Conservation (phyloP, 2,329 filamentous ascomycete genomes). For the Delphinella strobiligena region DNA sequence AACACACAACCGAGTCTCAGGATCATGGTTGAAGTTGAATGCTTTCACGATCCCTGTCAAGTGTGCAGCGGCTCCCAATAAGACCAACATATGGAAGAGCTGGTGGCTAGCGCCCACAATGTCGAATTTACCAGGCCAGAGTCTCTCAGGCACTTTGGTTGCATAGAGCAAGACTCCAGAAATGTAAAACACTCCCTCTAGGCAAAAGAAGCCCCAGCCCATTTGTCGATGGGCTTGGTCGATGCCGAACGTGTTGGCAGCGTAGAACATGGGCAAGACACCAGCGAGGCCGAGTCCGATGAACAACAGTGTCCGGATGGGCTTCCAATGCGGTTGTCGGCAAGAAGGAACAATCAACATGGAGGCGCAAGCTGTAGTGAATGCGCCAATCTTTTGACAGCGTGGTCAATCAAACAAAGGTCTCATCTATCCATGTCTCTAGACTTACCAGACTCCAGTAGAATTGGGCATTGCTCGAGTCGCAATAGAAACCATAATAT, state of each 20-base stretch:
- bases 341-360: slow-evolving; percentile 27
- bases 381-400: slow-evolving; percentile 11
- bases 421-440: no score
- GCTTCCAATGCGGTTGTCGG: slow-evolving; percentile 26
- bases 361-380: slow-evolving; percentile 27
- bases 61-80: slow-evolving; percentile 29
- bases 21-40: slow-evolving; percentile 20
- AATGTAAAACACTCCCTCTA: slow-evolving; percentile 27
- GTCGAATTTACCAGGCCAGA: slow-evolving; percentile 33
- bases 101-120: slow-evolving; percentile 38
- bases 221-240: slow-evolving; percentile 24
- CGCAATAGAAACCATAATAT: slow-evolving; percentile 40
- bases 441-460: slow-evolving; percentile 25
- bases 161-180: slow-evolving; percentile 29
- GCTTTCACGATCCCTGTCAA: slow-evolving; percentile 25
- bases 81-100: slow-evolving; percentile 36
- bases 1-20: not conserved
- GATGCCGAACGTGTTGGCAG: slow-evolving; percentile 19
- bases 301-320: slow-evolving; percentile 29
- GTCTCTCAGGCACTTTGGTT: slow-evolving; percentile 31
- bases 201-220: slow-evolving; percentile 28
- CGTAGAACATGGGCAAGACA: slow-evolving; percentile 30
- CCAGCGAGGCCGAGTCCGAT: slow-evolving; percentile 29
- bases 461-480: slow-evolving; percentile 19
- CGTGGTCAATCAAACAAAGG: no score